These are phyloP conservation scores for Pleurotus salmoneostramineus DNA, from an alignment of 768 basidiomycete species.

Conservation along the genomic window DNA sequence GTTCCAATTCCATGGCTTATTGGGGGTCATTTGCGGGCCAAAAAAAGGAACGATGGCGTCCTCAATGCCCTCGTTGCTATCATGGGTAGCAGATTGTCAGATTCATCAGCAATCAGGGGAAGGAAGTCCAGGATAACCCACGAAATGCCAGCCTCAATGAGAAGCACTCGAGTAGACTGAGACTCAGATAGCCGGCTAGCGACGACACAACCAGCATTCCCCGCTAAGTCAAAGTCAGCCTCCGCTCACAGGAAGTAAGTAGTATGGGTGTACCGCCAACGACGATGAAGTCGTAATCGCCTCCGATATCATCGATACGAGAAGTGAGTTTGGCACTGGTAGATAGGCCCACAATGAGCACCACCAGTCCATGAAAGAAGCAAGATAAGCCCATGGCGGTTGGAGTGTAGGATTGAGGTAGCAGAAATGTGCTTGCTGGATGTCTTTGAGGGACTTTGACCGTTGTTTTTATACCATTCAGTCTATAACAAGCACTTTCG, in stretches of 20 bases:
- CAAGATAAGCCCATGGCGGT: not conserved
- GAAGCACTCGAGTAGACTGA: slow-evolving; percentile 13
- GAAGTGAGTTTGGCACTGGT: not conserved
- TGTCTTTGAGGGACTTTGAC: not conserved
- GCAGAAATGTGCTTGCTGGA: not conserved
- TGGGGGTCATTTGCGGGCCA: slow-evolving; percentile 10
- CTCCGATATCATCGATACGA: not conserved
- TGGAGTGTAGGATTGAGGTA: not conserved
- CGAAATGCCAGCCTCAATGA: slow-evolving; percentile 17
- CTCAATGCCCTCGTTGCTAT: slow-evolving; percentile 14
- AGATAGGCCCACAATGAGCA: not conserved
- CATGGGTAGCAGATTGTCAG: not conserved
- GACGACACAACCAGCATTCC: slow-evolving; percentile 18
- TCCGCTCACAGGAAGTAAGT: not conserved
- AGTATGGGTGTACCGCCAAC: not conserved
- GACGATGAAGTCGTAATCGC: slow-evolving; percentile 3
- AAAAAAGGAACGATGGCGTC: slow-evolving; percentile 15
- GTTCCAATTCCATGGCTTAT: slow-evolving; percentile 28
- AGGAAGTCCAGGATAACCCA: not conserved
- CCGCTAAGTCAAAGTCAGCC: not conserved
- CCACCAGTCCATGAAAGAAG: not conserved
- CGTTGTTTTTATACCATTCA: not conserved
- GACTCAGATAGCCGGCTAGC: slow-evolving; percentile 17
- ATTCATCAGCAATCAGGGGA: not conserved
- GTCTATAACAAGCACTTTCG: not conserved